Evolutionary conservation across 139 green algal species (phyloP).

Genomic region (Mesotaenium endlicherianum): DNA sequence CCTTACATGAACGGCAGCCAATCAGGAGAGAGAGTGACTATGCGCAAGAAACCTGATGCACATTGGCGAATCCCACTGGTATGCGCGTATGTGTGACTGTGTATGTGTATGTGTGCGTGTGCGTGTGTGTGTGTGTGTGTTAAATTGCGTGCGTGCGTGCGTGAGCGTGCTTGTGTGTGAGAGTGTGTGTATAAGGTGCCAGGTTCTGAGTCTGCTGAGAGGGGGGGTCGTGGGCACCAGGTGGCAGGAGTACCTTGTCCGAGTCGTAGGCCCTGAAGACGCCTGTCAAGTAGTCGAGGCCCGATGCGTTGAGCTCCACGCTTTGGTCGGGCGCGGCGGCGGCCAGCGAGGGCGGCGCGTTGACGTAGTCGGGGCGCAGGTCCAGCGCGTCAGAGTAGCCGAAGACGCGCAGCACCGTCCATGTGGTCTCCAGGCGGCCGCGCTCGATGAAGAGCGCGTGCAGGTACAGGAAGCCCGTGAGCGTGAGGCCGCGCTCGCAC

Average conservation of each 20-base stretch:
- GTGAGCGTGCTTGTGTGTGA: not conserved
- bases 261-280: constrained; percentile 32
- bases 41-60: constrained; percentile 1
- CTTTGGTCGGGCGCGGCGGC: not conserved
- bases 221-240: not conserved
- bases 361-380: not conserved
- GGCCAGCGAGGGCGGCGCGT: not conserved
- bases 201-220: not conserved
- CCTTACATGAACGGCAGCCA: not conserved
- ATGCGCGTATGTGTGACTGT: not conserved
- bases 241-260: not conserved
- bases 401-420: constrained; percentile 63
- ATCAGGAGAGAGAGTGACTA: not conserved
- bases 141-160: not conserved
- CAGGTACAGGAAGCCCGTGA: constrained; percentile 90
- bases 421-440: constrained; percentile 85
- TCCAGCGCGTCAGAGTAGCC: constrained; percentile 31
- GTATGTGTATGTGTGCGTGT: not conserved
- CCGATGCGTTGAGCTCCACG: constrained; percentile 37
- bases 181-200: not conserved
- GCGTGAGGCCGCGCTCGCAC: constrained; percentile 67
- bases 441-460: constrained; percentile 93
- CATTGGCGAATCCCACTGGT: not conserved
- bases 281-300: constrained; percentile 6
- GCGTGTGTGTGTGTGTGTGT: not conserved